phyloP scores from a whole-genome alignment of 2,329 filamentous ascomycete genomes.

The Bipolaris gigantea region DNA sequence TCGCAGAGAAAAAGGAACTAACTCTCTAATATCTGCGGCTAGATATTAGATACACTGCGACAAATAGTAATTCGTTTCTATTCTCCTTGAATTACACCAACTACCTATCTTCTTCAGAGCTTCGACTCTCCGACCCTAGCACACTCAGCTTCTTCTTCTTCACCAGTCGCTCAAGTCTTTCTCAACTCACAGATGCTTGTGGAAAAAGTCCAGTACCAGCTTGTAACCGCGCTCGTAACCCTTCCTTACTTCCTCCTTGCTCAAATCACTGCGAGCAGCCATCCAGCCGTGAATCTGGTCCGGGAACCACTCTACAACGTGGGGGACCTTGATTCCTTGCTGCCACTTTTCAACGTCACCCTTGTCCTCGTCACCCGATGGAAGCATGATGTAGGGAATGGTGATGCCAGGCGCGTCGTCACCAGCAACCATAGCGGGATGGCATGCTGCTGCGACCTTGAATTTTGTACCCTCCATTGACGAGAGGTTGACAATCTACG shows the following conservation, averaged over 20 bases:
- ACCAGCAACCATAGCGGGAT: slow-evolving; percentile 64
- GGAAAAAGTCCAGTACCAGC: slow-evolving; percentile 55
- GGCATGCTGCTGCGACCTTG: slow-evolving; percentile 59
- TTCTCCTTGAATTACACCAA: neutral
- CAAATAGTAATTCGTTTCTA: neutral
- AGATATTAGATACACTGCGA: no score
- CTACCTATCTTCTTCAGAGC: neutral
- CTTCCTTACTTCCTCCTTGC: slow-evolving; percentile 52
- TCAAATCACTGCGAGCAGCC: slow-evolving; percentile 51
- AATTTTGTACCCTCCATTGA: slow-evolving; percentile 56
- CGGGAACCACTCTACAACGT: slow-evolving; percentile 53
- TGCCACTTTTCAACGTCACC: slow-evolving; percentile 55
- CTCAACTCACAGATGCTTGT: slow-evolving; percentile 54
- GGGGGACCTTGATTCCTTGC: slow-evolving; percentile 51
- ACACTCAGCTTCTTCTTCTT: slow-evolving; percentile 18
- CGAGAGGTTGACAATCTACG: slow-evolving; percentile 60
- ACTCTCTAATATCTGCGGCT: no score
- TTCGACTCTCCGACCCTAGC: slow-evolving; percentile 23
- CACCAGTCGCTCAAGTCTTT: neutral
- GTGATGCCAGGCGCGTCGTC: slow-evolving; percentile 59
- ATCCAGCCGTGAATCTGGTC: slow-evolving; percentile 53
- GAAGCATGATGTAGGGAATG: slow-evolving; percentile 61
- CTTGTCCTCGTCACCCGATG: slow-evolving; percentile 59
- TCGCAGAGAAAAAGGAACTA: no score
- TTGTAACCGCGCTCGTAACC: slow-evolving; percentile 56